Evolutionary conservation across 2,329 filamentous ascomycete genomes (phyloP).

Genomic region (Ophiostoma montium): DNA sequence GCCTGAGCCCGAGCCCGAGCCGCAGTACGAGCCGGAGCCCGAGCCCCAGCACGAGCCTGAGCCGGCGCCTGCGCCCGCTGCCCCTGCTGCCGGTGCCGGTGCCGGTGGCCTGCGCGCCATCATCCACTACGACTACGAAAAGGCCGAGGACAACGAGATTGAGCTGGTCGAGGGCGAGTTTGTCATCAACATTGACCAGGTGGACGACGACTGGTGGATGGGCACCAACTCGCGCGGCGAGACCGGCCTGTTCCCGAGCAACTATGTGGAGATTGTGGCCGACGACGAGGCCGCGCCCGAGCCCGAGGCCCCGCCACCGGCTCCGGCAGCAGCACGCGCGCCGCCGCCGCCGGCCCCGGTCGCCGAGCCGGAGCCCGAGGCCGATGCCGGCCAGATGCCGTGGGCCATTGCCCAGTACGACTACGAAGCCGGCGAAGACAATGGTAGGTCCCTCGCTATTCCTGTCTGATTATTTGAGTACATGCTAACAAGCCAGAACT

Average conservation of each 20-base stretch:
- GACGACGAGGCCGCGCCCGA: conserved; percentile 28
- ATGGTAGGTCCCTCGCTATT: conserved; percentile 35
- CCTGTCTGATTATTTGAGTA: too few relatives aligned
- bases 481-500: conserved; percentile 32
- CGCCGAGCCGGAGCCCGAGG: conserved; percentile 24
- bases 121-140: conserved; percentile 91
- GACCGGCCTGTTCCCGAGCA: conserved; percentile 84
- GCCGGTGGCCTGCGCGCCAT: conserved; percentile 49
- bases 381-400: conserved; percentile 29
- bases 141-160: conserved; percentile 93
- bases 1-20: conserved; percentile 49
- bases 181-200: conserved; percentile 88
- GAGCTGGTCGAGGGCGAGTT: conserved; percentile 79
- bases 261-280: conserved; percentile 82
- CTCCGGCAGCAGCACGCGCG: conserved; percentile 15
- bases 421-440: conserved; percentile 94
- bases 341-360: conserved; percentile 17
- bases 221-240: conserved; percentile 77
- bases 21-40: conserved; percentile 41
- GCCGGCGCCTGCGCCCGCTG: conserved; percentile 23
- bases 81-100: conserved; percentile 14
- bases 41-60: conserved; percentile 33
- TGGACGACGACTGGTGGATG: conserved; percentile 98
- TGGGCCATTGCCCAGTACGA: conserved; percentile 84
- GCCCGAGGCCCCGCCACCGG: conserved; percentile 17